phyloP scores from a whole-genome alignment of 2,329 filamentous ascomycete genomes.

The Gliomastix tumulicola region DNA sequence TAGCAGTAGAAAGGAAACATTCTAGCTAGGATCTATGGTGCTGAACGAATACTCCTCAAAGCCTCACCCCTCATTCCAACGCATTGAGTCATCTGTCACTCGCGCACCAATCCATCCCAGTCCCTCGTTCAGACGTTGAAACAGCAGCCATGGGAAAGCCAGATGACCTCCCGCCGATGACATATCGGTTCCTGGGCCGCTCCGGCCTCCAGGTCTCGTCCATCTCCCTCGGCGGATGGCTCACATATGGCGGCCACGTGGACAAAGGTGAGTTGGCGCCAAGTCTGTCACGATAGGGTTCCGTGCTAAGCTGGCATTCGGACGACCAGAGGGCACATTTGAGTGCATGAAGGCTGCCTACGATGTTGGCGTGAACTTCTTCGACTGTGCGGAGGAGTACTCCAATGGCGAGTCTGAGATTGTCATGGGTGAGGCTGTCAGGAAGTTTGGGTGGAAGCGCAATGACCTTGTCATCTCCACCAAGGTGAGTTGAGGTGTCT shows the following conservation, averaged over 20 bases:
- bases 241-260: conserved; percentile 70
- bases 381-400: conserved; percentile 54
- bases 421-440: conserved; percentile 54
- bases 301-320: not conserved
- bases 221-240: conserved; percentile 64
- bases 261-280: conserved; percentile 44
- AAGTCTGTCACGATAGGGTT: not conserved
- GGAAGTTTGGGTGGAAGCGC: conserved; percentile 52
- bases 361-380: conserved; percentile 55
- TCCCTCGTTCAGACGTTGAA: not conserved
- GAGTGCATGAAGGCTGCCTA: conserved; percentile 56
- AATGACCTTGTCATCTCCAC: conserved; percentile 56
- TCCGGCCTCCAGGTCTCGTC: conserved; percentile 69
- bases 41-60: too few species aligned
- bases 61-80: too few species aligned
- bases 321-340: conserved; percentile 34
- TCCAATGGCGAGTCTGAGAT: conserved; percentile 54
- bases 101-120: too few species aligned
- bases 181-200: conserved; percentile 64
- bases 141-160: conserved; percentile 26
- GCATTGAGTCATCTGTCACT: too few species aligned
- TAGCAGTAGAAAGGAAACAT: too few species aligned
- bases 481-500: conserved; percentile 40
- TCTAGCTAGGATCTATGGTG: too few species aligned
- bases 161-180: conserved; percentile 46